Conservation (phyloP, 805 yeast species). For the Metschnikowia continentalis region DNA sequence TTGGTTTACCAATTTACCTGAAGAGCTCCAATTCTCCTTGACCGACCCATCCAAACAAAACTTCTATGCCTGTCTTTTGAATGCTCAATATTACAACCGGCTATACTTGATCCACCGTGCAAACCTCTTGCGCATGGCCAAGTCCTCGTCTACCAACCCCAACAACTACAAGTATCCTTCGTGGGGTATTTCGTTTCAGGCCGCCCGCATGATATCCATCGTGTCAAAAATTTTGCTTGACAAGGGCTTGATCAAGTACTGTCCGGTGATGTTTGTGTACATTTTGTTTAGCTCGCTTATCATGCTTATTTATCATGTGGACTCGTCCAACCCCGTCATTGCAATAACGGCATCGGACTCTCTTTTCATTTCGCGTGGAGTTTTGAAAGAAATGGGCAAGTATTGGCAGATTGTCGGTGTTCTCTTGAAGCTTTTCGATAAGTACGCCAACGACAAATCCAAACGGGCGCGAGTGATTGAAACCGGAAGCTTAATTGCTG, state of each 20-base stretch:
- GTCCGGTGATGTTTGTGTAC: constrained; percentile 59
- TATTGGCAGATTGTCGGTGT: constrained; percentile 40
- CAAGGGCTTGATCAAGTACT: constrained; percentile 45
- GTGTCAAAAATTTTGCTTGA: constrained; percentile 54
- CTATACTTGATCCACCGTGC: constrained; percentile 68
- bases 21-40: constrained; percentile 57
- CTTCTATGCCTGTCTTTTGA: constrained; percentile 54
- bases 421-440: constrained; percentile 35
- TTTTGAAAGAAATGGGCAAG: constrained; percentile 33
- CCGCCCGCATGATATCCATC: constrained; percentile 69
- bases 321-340: constrained; percentile 37
- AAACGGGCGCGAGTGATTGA: constrained; percentile 40
- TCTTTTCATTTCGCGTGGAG: constrained; percentile 34
- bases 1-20: constrained; percentile 69
- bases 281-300: constrained; percentile 60
- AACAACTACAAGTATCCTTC: constrained; percentile 54
- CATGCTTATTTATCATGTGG: constrained; percentile 69
- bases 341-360: constrained; percentile 43
- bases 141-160: constrained; percentile 36
- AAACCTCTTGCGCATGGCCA: constrained; percentile 51
- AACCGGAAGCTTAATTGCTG: constrained; percentile 35
- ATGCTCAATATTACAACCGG: constrained; percentile 70
- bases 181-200: constrained; percentile 81
- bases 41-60: constrained; percentile 51
- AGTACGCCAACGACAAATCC: constrained; percentile 39